These are phyloP conservation scores for Blastomyces silverae DNA, from an alignment of 2,329 filamentous ascomycete genomes.

Conservation along the genomic window DNA sequence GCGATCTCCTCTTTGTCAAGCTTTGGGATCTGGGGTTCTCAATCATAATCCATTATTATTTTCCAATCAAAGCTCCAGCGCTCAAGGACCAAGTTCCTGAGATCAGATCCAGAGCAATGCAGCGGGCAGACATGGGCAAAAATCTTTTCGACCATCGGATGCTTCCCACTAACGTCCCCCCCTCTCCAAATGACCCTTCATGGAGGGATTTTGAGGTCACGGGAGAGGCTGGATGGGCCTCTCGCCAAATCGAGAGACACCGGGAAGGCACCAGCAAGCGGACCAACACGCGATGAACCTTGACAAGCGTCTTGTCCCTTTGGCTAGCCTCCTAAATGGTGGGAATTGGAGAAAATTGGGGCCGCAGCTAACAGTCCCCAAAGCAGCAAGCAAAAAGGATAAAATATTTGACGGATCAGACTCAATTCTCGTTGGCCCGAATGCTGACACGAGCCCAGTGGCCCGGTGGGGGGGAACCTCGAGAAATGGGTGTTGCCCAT, in stretches of 20 bases:
- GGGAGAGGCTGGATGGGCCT: conserved; percentile 31
- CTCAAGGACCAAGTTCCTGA: conserved; percentile 4
- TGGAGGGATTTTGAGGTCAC: conserved; percentile 21
- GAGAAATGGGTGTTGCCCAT: conserved; percentile 10
- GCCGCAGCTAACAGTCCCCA: conserved; percentile 2
- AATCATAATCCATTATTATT: background rate
- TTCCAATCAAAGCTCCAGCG: conserved; percentile 11
- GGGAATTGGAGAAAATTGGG: conserved; percentile 8
- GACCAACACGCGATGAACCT: conserved; percentile 14
- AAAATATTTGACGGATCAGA: conserved; percentile 5
- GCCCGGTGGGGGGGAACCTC: conserved; percentile 11
- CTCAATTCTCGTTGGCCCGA: conserved; percentile 11
- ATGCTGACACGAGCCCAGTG: conserved; percentile 14
- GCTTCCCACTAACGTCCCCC: conserved; percentile 8
- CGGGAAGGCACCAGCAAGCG: conserved; percentile 7
- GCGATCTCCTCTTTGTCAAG: conserved; percentile 16
- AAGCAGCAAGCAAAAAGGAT: conserved; percentile 4
- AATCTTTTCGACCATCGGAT: background rate
- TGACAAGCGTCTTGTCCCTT: conserved; percentile 14
- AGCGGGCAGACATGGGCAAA: conserved; percentile 11
- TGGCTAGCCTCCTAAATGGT: conserved; percentile 12
- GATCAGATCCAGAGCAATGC: conserved; percentile 14
- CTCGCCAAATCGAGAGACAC: conserved; percentile 23
- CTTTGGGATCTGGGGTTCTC: conserved; percentile 7
- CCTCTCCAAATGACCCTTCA: conserved; percentile 11